These are phyloP conservation scores for Azolla pinnata DNA, from an alignment of 75 land plant genomes.

Conservation along the genomic window DNA sequence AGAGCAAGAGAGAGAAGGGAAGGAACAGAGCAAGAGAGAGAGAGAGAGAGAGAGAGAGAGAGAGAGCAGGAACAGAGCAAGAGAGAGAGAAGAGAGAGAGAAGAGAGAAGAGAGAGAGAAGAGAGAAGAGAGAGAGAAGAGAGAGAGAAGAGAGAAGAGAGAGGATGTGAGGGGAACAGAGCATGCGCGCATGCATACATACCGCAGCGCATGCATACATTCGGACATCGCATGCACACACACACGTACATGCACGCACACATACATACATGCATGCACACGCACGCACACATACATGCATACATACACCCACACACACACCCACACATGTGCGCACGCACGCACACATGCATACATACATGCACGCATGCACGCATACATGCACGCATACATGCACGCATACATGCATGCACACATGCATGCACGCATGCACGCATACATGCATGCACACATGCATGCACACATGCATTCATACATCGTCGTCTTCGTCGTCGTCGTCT, in stretches of 20 bases:
- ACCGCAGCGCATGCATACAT: too few species aligned
- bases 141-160: too few species aligned
- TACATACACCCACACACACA: too few species aligned
- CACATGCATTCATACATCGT: neutral
- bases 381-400: neutral
- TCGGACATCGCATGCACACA: neutral
- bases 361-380: neutral
- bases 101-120: neutral
- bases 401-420: neutral
- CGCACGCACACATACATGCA: neutral
- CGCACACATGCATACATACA: neutral
- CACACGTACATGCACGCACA: neutral
- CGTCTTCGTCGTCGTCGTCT: neutral
- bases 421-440: neutral
- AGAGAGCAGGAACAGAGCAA: neutral
- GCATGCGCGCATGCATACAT: too few species aligned
- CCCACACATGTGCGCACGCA: too few species aligned
- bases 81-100: neutral
- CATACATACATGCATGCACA: neutral
- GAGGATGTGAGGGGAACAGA: too few species aligned
- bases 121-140: neutral
- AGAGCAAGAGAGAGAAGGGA: too few species aligned
- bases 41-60: slow-evolving; percentile 1
- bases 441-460: neutral
- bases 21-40: neutral